phyloP scores from a whole-genome alignment of 2,329 filamentous ascomycete genomes.

The Allantophomopsis lycopodina region DNA sequence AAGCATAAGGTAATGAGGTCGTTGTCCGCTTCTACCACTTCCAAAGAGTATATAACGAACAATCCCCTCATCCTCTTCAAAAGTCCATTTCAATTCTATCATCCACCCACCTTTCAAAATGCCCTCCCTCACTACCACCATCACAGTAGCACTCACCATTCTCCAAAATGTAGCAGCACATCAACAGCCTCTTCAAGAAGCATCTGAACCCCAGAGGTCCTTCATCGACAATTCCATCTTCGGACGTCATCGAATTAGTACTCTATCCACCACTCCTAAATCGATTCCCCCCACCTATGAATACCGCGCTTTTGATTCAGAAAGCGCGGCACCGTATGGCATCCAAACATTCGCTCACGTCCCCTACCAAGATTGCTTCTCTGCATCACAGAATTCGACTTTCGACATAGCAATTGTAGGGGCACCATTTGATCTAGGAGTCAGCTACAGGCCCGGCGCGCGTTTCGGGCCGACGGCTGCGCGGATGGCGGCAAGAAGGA shows the following conservation, averaged over 20 bases:
- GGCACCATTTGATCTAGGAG: conserved; percentile 16
- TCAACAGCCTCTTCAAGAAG: too few species aligned
- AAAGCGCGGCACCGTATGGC: conserved; percentile 5
- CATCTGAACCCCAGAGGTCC: not conserved
- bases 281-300: conserved; percentile 9
- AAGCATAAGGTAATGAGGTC: too few species aligned
- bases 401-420: conserved; percentile 18
- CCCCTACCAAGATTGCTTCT: conserved; percentile 12
- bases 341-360: conserved; percentile 15
- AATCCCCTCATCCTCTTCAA: too few species aligned
- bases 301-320: conserved; percentile 4
- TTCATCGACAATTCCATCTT: conserved; percentile 12
- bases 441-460: conserved; percentile 15
- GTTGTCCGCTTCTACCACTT: too few species aligned
- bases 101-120: too few species aligned
- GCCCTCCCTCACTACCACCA: too few species aligned
- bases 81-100: too few species aligned
- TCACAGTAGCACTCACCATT: too few species aligned
- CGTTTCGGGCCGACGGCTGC: conserved; percentile 17
- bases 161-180: too few species aligned
- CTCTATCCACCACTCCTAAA: conserved; percentile 3
- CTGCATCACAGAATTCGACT: conserved; percentile 8
- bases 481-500: conserved; percentile 11
- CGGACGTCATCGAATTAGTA: conserved; percentile 1
- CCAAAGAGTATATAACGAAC: too few species aligned